Base-by-base conservation (phyloP, 495 filamentous ascomycete genomes). In the Hypoxylon subgilvum region DNA sequence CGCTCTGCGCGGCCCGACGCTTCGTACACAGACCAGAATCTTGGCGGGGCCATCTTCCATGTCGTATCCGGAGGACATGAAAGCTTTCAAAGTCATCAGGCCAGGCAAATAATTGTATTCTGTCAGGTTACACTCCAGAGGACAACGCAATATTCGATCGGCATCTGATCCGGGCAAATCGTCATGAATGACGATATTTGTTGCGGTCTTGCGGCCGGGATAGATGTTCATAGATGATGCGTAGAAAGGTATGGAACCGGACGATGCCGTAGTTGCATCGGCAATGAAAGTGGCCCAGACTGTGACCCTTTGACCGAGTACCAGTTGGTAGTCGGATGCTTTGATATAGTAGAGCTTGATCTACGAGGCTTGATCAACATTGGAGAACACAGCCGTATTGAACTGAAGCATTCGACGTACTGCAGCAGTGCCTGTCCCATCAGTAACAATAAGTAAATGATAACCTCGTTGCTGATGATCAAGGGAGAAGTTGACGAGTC, bases 1-100 rank as follows among this genome's bases (percentile, higher is more conserved):
- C 67, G 65, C 72, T 68, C 80, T 81, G 50, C 72, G 74, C 8
- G 73, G 72, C 0, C 82, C 82, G 46, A 85, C 70, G 54, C 79
- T 80, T 62, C 81, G 79, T 9, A 85, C 81, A 47, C 82, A 82
- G 6, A 86, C 78, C 1, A 86, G 67, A 8, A 86, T 66, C 32
- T 75, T 80, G 2, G n/a, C n/a, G n/a, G n/a, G n/a, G n/a, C 67
- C 73, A 23, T 74, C 76, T 2, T 52, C 61, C 14, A 81, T 68
- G 27, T 83, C 79, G 52, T 79, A 76, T n/a, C 80, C 80, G 6
- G 77, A 73, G 17, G 76, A 72, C 17, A 80, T 68, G 63, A 81
- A 84, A 44, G 75, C 76, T 36, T 80, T 75, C 58, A 86, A 65
- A 19, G 74, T 85, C 75, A 85, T 82, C 8, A 85, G 67, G 2